Percentiles rank a stretch among this genome's conserved stretches.
Evolutionary conservation across 768 basidiomycete genomes (phyloP).

Genomic region (Collybia sordida): DNA sequence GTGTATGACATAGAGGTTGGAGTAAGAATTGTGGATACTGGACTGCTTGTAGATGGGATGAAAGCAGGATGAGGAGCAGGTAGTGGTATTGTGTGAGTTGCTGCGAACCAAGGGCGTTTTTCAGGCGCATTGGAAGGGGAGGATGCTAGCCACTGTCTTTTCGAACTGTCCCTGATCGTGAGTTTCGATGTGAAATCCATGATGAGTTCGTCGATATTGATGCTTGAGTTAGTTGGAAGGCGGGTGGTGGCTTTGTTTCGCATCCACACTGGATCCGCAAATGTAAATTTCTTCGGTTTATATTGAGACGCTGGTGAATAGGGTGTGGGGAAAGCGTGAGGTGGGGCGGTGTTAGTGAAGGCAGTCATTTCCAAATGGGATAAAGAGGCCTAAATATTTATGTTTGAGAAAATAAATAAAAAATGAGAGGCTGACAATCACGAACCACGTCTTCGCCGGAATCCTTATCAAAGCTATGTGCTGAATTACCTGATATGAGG

Average conservation of each 20-base stretch:
- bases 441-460: not conserved
- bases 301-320: slow-evolving; percentile 8
- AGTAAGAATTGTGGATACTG: slow-evolving; percentile 6
- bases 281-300: slow-evolving; percentile 12
- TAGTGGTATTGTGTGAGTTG: slow-evolving; percentile 19
- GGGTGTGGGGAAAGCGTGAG: slow-evolving; percentile 26
- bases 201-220: slow-evolving; percentile 26
- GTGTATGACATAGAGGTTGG: slow-evolving; percentile 5
- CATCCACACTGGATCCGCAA: slow-evolving; percentile 30
- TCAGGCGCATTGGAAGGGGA: not conserved
- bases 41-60: slow-evolving; percentile 7
- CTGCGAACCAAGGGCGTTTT: slow-evolving; percentile 18
- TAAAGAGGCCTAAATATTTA: too few relatives aligned
- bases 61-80: slow-evolving; percentile 27
- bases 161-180: slow-evolving; percentile 12
- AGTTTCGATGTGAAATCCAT: slow-evolving; percentile 21
- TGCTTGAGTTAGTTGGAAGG: not conserved
- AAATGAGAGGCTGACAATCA: not conserved
- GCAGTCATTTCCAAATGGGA: too few relatives aligned
- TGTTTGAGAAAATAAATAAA: not conserved
- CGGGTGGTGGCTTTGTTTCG: slow-evolving; percentile 20
- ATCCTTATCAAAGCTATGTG: not conserved
- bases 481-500: not conserved
- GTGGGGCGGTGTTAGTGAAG: slow-evolving; percentile 9
- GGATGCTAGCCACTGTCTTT: not conserved